Base-by-base conservation (phyloP, 805 yeast genomes). In the Lipomyces kockii region DNA sequence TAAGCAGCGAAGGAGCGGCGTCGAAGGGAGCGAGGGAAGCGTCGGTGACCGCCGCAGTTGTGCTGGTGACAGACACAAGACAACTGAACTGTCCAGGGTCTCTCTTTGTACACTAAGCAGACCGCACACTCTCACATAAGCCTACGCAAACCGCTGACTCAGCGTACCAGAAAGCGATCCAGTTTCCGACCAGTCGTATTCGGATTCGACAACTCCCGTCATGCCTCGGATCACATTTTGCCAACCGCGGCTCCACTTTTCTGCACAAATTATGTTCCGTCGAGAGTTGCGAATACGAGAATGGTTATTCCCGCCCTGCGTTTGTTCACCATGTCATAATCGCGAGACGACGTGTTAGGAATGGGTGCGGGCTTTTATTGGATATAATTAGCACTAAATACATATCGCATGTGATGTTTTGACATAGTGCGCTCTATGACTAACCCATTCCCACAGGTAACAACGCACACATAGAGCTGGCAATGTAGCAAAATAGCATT, bases 1-100 rank as follows among this genome's bases (percentile, higher is more conserved):
- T 60, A 37, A 52, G 56, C 39, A 55, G 52, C 20, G 60, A 43
- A 49, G 59, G 25, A 53, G 52, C 20, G 20, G 49, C 49, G 49
- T 43, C 49, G 49, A 43, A 8, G 6, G 49, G 12, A 43, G 49
- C 20, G 49, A 43, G 9, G 20, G 22, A n/a, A 43, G 49, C 49
- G 49, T n/a, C 49, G 20, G 49, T 43, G 49, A 43, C 49, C 49
- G 49, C 49, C 49, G 49, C 49, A 43, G 49, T 43, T 43, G 43
- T 43, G 49, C 49, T 43, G 49, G 49, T n/a, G 49, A 7, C 49
- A 43, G 49, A 14, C 43, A 37, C 17, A 37, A 37, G 39, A 35
- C 39, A 37, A 37, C 43, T 37, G 5, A 17, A 17, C 20, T 5
- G 20, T 5, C 20, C 49, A 43, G 49, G 49, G 49, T 43, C 49